Evolutionary conservation across 257 asterid genomes (phyloP).

Genomic region (Salvia hispanica): DNA sequence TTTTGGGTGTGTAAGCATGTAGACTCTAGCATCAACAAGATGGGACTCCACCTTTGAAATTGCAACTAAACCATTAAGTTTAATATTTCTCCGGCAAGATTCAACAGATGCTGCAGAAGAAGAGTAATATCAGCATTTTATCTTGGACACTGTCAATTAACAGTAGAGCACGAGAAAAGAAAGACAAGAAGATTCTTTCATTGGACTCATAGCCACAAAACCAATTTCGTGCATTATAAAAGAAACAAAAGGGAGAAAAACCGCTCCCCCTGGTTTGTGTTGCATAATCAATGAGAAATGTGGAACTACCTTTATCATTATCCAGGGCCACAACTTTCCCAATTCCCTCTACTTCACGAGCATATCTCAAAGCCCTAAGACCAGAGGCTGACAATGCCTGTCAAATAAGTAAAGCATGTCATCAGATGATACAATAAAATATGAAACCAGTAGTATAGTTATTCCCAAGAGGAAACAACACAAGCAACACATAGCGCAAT

Average conservation of each 20-base stretch:
- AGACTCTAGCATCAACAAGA: slow-evolving; percentile 86
- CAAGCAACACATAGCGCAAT: slow-evolving; percentile 26
- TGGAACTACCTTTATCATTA: slow-evolving; percentile 74
- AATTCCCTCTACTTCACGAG: slow-evolving; percentile 89
- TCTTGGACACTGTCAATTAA: slow-evolving; percentile 4
- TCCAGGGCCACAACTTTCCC: slow-evolving; percentile 94
- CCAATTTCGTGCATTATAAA: background rate
- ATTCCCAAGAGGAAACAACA: slow-evolving; percentile 9
- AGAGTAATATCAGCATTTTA: slow-evolving; percentile 22
- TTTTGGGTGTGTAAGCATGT: slow-evolving; percentile 95
- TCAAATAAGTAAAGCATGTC: slow-evolving; percentile 13
- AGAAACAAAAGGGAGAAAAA: background rate
- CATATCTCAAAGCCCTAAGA: slow-evolving; percentile 91
- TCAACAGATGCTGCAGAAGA: slow-evolving; percentile 81
- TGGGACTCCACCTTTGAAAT: slow-evolving; percentile 88
- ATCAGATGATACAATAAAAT: background rate
- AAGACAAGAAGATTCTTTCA: background rate
- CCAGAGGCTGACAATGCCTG: slow-evolving; percentile 99
- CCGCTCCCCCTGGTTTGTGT: background rate
- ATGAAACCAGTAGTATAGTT: slow-evolving; percentile 13
- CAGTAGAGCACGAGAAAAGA: background rate
- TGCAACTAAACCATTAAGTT: slow-evolving; percentile 87
- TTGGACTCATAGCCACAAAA: background rate
- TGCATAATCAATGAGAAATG: background rate
- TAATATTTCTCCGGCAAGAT: slow-evolving; percentile 88